Base-by-base conservation (phyloP, 2,329 filamentous ascomycete genomes). In the Purpureocillium takamizusanense region DNA sequence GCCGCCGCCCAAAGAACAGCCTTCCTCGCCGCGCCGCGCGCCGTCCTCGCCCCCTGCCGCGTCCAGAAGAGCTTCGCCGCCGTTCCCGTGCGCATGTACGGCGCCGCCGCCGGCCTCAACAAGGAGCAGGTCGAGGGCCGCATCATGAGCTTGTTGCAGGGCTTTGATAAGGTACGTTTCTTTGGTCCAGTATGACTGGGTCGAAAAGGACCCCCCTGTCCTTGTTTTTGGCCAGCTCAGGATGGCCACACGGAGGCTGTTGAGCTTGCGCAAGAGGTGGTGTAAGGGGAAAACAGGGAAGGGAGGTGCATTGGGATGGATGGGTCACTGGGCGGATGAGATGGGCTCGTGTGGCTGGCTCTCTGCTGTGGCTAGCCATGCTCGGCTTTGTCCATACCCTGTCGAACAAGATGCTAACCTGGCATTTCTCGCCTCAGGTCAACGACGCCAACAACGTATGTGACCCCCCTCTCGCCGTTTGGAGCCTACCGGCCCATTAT, bases 61-160 rank as follows among this genome's bases (percentile, higher is more conserved):
- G 70, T 77, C 49, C 72, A 76, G 56, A 72, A 74, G 21, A 10
- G 21, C 10, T 5, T 25, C 10, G n/a, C n/a, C 56, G 76, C 81
- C 67, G 74, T 81, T 61, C 74, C 78, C 52, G 73, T 85, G 57
- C 76, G 92, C 67, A 84, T 80, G 72, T 98, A 98, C 72, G 87
- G 89, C 51, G 85, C 90, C 38, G 81, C 76, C 43, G 78, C 81
- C 47, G 81, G 82, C 51, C 77, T 97, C 49, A 74, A 78, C 55
- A 83, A 88, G 73, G 72, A 81, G 41, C 87, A 95, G 70, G 85
- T 95, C 42, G 83, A 94, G 70, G 86, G 86, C 44, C 80, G 90
- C 61, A 95, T 97, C 74, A 76, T 94, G 63, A 85, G 87, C 66
- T 73, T 98, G 56, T 67, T 98, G 66, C 83, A 88, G 70, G 90